Conservation (phyloP, 805 yeast genomes). For the Wickerhamiella azymoides region DNA sequence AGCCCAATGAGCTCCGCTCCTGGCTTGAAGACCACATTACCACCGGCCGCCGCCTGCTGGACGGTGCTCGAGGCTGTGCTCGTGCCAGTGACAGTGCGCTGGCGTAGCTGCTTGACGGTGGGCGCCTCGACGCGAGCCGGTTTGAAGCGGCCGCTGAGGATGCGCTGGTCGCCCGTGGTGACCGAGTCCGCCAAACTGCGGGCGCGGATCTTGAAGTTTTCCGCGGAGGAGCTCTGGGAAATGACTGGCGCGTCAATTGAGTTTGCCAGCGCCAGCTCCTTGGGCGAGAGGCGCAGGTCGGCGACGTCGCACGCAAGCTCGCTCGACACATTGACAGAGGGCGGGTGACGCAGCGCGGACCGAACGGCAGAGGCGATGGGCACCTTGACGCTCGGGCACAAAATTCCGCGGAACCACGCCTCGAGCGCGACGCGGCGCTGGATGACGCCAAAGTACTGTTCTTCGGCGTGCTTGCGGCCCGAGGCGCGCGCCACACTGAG, state of each 20-base stretch:
- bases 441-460: slow-evolving; percentile 8
- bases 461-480: slow-evolving; percentile 10
- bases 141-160: slow-evolving; percentile 1
- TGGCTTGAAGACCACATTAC: background rate
- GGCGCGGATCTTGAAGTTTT: slow-evolving; percentile 9
- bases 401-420: slow-evolving; percentile 18
- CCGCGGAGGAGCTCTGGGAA: slow-evolving; percentile 10
- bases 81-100: background rate
- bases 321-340: background rate
- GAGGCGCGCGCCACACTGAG: slow-evolving; percentile 10
- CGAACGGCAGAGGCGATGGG: slow-evolving; percentile 11
- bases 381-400: slow-evolving; percentile 12
- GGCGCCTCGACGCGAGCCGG: slow-evolving; percentile 7
- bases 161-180: slow-evolving; percentile 10
- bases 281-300: slow-evolving; percentile 8
- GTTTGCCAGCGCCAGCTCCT: slow-evolving; percentile 9
- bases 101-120: slow-evolving; percentile 6
- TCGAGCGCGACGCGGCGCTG: slow-evolving; percentile 9
- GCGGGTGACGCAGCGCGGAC: slow-evolving; percentile 6
- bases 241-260: slow-evolving; percentile 11
- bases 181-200: slow-evolving; percentile 7
- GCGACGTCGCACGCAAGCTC: background rate
- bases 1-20: slow-evolving; percentile 1
- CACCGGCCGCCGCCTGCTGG: background rate
- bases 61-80: background rate